A percentile compares a stretch with the other conserved stretches of the same genome.
phyloP scores from a whole-genome alignment of 331 rosid species.

The Quercus lobata region DNA sequence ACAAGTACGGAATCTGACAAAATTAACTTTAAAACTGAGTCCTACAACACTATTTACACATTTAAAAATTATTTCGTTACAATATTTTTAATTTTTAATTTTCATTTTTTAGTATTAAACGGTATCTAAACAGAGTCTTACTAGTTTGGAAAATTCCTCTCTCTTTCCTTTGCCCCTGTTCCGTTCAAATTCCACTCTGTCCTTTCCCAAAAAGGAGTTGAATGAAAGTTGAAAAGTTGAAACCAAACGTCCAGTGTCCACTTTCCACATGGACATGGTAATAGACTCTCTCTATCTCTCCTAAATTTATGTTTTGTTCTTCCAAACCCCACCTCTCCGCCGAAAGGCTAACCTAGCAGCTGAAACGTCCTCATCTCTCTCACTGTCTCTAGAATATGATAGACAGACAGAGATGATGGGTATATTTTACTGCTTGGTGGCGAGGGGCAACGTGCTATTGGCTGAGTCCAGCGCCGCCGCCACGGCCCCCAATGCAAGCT shows the following conservation, averaged over 20 bases:
- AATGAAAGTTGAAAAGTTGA: not conserved
- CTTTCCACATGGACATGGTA: not conserved
- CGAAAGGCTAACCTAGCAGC: too few relatives aligned
- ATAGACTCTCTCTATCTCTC: not conserved
- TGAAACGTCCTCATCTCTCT: not conserved
- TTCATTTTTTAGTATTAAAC: too few relatives aligned
- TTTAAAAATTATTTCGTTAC: too few relatives aligned
- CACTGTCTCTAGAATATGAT: not conserved
- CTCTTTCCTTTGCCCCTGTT: not conserved
- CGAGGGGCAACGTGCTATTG: constrained; percentile 24
- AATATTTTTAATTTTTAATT: too few relatives aligned
- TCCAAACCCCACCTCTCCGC: not conserved
- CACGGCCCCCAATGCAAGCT: constrained; percentile 19
- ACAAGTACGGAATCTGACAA: too few relatives aligned
- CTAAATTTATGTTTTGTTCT: not conserved
- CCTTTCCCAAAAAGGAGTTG: not conserved
- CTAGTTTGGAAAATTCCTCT: too few relatives aligned
- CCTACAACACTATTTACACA: too few relatives aligned
- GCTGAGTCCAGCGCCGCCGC: constrained; percentile 19
- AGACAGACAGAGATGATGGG: constrained; percentile 28
- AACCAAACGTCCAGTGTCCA: constrained; percentile 14
- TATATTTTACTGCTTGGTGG: constrained; percentile 26
- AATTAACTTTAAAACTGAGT: too few relatives aligned
- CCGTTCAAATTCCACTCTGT: constrained; percentile 27
- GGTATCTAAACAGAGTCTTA: too few relatives aligned